phyloP scores from a whole-genome alignment of 345 rosid genomes.

The Lepidium africanum region DNA sequence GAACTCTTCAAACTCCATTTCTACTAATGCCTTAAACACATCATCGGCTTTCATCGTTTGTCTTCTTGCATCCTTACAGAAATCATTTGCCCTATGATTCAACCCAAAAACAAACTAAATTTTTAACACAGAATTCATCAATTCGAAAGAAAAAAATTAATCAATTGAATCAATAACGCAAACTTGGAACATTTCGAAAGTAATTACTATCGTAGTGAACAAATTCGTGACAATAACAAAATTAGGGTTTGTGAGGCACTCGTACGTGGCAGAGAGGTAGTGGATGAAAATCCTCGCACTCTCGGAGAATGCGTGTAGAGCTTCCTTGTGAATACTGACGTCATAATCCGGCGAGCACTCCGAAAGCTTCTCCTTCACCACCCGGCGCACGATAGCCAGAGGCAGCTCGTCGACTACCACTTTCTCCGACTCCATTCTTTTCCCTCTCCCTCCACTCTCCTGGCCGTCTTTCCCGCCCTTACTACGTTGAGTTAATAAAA shows the following conservation, averaged over 20 bases:
- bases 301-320: conserved; percentile 30
- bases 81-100: conserved; percentile 54
- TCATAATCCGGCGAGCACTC: conserved; percentile 63
- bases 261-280: conserved; percentile 76
- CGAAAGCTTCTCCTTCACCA: conserved; percentile 79
- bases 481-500: background rate
- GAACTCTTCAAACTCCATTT: conserved; percentile 65
- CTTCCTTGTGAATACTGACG: conserved; percentile 36
- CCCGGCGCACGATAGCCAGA: conserved; percentile 73
- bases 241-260: conserved; percentile 19
- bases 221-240: background rate
- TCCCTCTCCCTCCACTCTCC: background rate
- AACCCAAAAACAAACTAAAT: background rate
- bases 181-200: background rate
- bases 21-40: conserved; percentile 53
- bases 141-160: background rate
- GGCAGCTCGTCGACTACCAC: conserved; percentile 75
- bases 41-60: conserved; percentile 63
- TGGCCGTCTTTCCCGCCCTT: conserved; percentile 21
- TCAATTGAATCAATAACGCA: background rate
- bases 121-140: background rate
- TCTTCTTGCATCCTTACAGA: conserved; percentile 60
- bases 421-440: conserved; percentile 44
- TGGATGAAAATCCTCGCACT: conserved; percentile 71
- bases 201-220: background rate